Evolutionary conservation across 2,329 filamentous ascomycete genomes (phyloP).

Genomic region (Rutstroemia sydowiana): DNA sequence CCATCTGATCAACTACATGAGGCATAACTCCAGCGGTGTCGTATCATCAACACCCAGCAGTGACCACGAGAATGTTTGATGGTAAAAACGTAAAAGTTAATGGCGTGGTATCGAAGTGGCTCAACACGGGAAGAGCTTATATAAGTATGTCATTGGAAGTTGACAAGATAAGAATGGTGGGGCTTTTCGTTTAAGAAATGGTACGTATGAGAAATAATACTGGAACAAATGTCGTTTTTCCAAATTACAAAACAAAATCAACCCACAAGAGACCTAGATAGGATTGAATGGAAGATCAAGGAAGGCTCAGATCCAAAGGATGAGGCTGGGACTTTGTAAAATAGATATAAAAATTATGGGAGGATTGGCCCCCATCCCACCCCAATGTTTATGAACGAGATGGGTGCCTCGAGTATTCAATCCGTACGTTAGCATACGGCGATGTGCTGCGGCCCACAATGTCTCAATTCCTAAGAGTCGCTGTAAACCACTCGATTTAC

Average conservation of each 20-base stretch:
- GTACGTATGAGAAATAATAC: neutral
- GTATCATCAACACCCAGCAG: neutral
- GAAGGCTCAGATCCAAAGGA: neutral
- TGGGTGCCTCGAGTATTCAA: neutral
- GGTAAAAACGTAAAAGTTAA: neutral
- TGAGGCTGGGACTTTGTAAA: neutral
- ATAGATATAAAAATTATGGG: conserved; percentile 7
- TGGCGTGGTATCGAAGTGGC: neutral
- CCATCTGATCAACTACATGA: conserved; percentile 8
- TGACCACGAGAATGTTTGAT: neutral
- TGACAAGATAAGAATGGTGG: neutral
- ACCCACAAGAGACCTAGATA: neutral
- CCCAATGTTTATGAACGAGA: neutral
- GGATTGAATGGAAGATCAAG: neutral
- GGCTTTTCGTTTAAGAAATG: neutral
- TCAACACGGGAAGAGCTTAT: neutral
- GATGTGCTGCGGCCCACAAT: conserved; percentile 3
- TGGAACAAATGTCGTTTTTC: neutral
- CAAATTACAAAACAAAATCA: neutral
- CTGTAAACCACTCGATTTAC: conserved; percentile 5
- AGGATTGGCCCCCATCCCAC: conserved; percentile 11
- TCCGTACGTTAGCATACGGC: conserved; percentile 1
- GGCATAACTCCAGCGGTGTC: neutral
- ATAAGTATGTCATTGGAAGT: neutral
- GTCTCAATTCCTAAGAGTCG: neutral